Evolutionary conservation across 306 rosid genomes (phyloP).

Genomic region (Cucurbita maxima): DNA sequence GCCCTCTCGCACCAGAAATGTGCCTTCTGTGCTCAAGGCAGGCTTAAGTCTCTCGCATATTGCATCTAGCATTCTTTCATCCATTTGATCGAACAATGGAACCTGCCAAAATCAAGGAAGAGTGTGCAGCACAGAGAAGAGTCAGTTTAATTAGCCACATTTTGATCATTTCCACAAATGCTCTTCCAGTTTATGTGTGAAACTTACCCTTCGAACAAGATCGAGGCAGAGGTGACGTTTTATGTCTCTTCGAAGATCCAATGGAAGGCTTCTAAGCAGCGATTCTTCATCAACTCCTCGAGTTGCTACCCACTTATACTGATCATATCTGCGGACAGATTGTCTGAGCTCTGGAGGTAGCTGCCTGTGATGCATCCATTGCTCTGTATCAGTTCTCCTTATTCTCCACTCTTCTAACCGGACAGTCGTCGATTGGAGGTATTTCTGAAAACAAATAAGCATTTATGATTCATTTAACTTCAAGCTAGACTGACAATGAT

Average conservation of each 20-base stretch:
- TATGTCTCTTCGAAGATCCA: conserved; percentile 81
- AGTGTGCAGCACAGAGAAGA: not conserved
- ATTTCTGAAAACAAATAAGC: conserved; percentile 33
- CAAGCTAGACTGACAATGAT: not conserved
- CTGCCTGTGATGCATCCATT: conserved; percentile 97
- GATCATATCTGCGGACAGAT: conserved; percentile 63
- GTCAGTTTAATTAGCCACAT: not conserved
- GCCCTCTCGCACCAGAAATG: conserved; percentile 63
- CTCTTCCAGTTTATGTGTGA: not conserved
- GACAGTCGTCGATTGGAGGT: conserved; percentile 73
- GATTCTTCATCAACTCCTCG: conserved; percentile 83
- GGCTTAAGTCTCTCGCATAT: conserved; percentile 89
- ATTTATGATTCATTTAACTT: not conserved
- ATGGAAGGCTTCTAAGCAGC: conserved; percentile 58
- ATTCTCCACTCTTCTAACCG: conserved; percentile 94
- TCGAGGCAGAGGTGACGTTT: conserved; percentile 95
- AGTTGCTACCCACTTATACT: conserved; percentile 88
- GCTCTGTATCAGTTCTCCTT: conserved; percentile 75
- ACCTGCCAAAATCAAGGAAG: conserved; percentile 31
- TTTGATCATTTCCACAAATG: not conserved
- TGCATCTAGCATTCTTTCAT: conserved; percentile 85
- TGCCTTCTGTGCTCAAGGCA: conserved; percentile 67
- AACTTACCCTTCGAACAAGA: conserved; percentile 71
- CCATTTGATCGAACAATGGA: conserved; percentile 86
- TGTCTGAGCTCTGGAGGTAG: conserved; percentile 55